These are phyloP conservation scores for Polymyxa betae DNA, from an alignment of 208 protist species.

Conservation along the genomic window DNA sequence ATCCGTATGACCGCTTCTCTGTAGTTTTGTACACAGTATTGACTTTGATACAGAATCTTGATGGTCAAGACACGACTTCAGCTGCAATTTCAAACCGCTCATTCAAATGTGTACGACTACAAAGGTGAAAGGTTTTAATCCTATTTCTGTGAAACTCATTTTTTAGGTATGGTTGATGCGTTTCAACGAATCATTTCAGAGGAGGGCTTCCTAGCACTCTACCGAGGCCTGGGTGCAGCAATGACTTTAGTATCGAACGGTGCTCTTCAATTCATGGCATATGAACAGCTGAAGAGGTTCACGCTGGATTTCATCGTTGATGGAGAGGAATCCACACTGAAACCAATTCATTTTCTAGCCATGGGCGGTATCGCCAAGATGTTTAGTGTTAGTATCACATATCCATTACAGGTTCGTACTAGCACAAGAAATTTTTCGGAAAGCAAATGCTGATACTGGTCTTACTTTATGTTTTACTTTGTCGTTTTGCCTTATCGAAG, in stretches of 20 bases:
- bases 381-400: not conserved
- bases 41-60: not conserved
- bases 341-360: not conserved
- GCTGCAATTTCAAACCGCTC: not conserved
- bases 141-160: too few relatives aligned
- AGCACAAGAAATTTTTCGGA: too few relatives aligned
- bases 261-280: constrained; percentile 50
- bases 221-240: constrained; percentile 34
- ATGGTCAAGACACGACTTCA: constrained; percentile 50
- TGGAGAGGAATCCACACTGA: not conserved
- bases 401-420: constrained; percentile 41
- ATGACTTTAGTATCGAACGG: constrained; percentile 42
- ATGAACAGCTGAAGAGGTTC: constrained; percentile 45
- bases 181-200: constrained; percentile 16
- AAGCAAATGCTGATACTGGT: too few relatives aligned
- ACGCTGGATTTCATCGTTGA: constrained; percentile 17
- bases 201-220: constrained; percentile 33
- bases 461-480: too few relatives aligned
- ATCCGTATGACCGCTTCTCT: not conserved
- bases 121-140: too few relatives aligned
- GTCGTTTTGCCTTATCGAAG: not conserved
- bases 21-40: not conserved
- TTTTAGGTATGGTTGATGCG: constrained; percentile 18
- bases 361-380: constrained; percentile 46
- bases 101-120: not conserved